A percentile compares a stretch with the other conserved stretches of the same genome.
These are phyloP conservation scores for Nakaseomyces bracarensis DNA, from an alignment of 1,139 yeast genomes.

Conservation along the genomic window DNA sequence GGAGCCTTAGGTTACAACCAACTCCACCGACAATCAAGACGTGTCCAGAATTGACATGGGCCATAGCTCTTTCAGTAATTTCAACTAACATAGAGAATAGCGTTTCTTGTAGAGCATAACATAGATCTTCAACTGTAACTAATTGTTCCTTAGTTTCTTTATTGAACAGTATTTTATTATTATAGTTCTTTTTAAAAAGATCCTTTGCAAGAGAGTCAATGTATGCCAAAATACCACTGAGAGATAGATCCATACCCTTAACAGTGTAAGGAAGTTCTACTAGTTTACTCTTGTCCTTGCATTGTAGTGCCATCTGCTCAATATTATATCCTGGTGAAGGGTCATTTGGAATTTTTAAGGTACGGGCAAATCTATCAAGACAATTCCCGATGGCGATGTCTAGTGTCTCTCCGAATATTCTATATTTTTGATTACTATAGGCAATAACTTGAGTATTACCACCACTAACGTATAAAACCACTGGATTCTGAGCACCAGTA, in stretches of 20 bases:
- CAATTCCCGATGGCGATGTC: conserved; percentile 98
- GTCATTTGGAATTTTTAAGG: conserved; percentile 75
- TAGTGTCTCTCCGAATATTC: conserved; percentile 94
- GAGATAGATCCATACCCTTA: conserved; percentile 95
- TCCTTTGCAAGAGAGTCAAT: conserved; percentile 76
- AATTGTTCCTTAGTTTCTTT: conserved; percentile 40
- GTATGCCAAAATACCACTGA: conserved; percentile 89
- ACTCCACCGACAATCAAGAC: conserved; percentile 97
- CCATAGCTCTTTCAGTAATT: conserved; percentile 97
- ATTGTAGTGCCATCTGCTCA: conserved; percentile 80
- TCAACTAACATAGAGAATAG: conserved; percentile 94
- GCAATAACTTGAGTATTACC: conserved; percentile 98
- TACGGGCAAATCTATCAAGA: conserved; percentile 89
- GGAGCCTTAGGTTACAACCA: conserved; percentile 85
- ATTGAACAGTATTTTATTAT: conserved; percentile 43
- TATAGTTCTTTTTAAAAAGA: conserved; percentile 46
- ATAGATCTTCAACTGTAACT: conserved; percentile 77
- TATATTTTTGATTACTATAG: conserved; percentile 81
- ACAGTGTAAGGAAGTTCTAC: conserved; percentile 88
- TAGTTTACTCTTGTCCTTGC: conserved; percentile 40
- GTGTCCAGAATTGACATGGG: conserved; percentile 84
- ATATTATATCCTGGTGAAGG: conserved; percentile 98
- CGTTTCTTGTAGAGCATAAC: conserved; percentile 88
- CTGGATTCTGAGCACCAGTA: conserved; percentile 92
- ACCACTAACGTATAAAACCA: conserved; percentile 92